phyloP scores from a whole-genome alignment of 148 eudicot species.

The Rhododendron vialii region DNA sequence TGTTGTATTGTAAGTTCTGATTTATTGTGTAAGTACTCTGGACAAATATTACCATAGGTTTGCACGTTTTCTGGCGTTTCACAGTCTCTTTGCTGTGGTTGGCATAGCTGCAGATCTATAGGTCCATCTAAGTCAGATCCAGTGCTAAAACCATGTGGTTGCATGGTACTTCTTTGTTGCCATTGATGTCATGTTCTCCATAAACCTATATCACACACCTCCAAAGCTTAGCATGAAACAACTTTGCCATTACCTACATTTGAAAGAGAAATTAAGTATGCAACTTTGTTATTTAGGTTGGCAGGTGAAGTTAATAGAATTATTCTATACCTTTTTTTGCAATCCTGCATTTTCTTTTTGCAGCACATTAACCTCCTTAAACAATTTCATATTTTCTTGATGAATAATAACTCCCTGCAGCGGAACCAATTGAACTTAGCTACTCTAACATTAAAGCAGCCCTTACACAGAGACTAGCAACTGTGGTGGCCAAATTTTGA shows the following conservation, averaged over 20 bases:
- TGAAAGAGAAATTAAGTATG: neutral
- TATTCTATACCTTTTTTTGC: constrained; percentile 38
- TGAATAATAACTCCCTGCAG: neutral
- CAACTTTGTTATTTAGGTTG: neutral
- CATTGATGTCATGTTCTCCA: constrained; percentile 15
- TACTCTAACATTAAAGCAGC: neutral
- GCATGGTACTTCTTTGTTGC: constrained; percentile 15
- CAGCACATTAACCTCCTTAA: neutral
- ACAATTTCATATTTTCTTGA: neutral
- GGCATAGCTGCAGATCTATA: constrained; percentile 43
- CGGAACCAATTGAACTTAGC: neutral
- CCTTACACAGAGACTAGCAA: neutral
- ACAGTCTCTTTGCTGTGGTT: constrained; percentile 29
- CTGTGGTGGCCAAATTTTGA: constrained; percentile 1
- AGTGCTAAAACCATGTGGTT: constrained; percentile 14
- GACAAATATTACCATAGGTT: neutral
- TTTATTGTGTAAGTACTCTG: neutral
- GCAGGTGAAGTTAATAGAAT: neutral
- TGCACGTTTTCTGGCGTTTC: neutral
- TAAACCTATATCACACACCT: constrained; percentile 30
- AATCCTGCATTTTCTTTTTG: neutral
- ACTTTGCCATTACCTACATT: neutral
- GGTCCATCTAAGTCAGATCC: constrained; percentile 21
- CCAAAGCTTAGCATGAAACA: neutral
- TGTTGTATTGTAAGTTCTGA: neutral